Evolutionary conservation across 2,329 filamentous ascomycete species (phyloP), one percentile per base, ranked within the genome.

Genomic region (Aspergillus sp.): DNA sequence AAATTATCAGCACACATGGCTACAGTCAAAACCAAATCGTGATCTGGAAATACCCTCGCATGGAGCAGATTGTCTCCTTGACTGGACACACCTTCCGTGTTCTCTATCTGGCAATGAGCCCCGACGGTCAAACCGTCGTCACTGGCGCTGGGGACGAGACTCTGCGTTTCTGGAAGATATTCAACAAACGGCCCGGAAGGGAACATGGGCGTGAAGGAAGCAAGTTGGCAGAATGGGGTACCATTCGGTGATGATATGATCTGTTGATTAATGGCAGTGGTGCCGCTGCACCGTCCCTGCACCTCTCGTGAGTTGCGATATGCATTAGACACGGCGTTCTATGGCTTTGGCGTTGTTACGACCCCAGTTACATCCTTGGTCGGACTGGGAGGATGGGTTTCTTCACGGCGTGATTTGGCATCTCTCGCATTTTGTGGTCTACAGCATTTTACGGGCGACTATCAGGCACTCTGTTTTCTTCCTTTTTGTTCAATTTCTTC

Each of bases 21-120:
- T 99, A 96, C 76, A 93, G 88, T 61, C 94, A 99, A 68, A 96
- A 99, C 70, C 94, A 97, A 72, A 96, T 99, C 63, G 93, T 97
- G 35, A 90, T 99, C 50, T 99, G 94, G 94, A 99, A 99, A 68
- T 99, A 99, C 67, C 94, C 94, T 1, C 92, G 88, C 60, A 97
- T 99, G 94, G 90, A 90, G 45, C 94, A 97, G 70, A 91, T 99
- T 8, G 93, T 90, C 38, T 95, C 90, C 60, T 78, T 99, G 43
- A 99, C 94, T 0, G 94, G 94, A 0, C 94, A 99, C 71, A 99
- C 94, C 1, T 97, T 95, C 73, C 88, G 94, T 65, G 94, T 99
- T 11, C 79, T 99, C 3, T 99, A 97, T 70, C 80, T 99, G 48
- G 92, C 92, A 30, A 97, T 97, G 91, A 96, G 92, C 66, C 94